These are phyloP conservation scores for Colletotrichum aenigma DNA, from an alignment of 2,329 filamentous ascomycete genomes.

Conservation along the genomic window DNA sequence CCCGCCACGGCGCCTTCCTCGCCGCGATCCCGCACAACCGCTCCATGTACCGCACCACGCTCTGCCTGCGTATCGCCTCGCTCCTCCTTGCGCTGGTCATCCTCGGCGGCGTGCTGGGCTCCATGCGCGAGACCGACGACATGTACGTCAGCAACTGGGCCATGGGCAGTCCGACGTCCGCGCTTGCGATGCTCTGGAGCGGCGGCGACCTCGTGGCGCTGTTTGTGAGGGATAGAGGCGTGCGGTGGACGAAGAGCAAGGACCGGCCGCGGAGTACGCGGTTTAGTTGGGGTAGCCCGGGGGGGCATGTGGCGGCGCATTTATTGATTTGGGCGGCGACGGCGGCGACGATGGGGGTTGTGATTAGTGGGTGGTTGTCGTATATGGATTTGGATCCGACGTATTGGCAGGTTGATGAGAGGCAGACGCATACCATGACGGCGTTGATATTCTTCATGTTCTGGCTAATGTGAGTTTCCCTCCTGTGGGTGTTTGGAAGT, in stretches of 20 bases:
- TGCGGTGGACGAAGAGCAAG: neutral
- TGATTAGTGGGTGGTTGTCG: neutral
- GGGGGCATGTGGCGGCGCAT: slow-evolving; percentile 7
- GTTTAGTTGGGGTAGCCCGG: slow-evolving; percentile 7
- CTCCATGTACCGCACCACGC: slow-evolving; percentile 9
- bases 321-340: slow-evolving; percentile 3
- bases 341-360: neutral
- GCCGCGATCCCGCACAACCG: slow-evolving; percentile 19
- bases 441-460: slow-evolving; percentile 12
- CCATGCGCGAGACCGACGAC: neutral
- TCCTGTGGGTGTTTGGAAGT: too few relatives aligned
- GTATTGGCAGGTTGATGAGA: neutral
- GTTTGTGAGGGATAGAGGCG: neutral
- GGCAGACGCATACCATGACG: neutral
- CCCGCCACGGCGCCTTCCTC: slow-evolving; percentile 18
- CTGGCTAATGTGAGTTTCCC: neutral
- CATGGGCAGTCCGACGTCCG: neutral
- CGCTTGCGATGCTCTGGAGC: slow-evolving; percentile 5
- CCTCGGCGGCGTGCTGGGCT: neutral
- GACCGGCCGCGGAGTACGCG: neutral
- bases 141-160: neutral
- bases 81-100: neutral
- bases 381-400: neutral
- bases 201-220: neutral
- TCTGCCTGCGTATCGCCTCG: slow-evolving; percentile 9